phyloP scores from a whole-genome alignment of 1,284 basidiomycete species.

The Trametes versicolor region DNA sequence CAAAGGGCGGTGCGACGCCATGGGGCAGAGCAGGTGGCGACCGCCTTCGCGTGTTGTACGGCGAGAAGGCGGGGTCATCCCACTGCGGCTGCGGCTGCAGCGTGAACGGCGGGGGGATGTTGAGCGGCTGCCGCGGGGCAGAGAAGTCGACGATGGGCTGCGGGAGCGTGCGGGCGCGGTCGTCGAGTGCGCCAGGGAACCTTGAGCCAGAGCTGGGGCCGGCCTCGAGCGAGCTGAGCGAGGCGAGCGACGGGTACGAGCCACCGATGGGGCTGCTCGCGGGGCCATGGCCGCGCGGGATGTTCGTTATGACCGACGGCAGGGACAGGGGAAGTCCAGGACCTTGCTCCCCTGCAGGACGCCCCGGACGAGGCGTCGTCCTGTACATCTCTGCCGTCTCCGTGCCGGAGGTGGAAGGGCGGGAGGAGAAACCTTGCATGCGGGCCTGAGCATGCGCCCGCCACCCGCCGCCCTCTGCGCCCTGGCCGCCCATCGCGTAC shows the following conservation, averaged over 20 bases:
- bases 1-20: constrained; percentile 19
- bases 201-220: constrained; percentile 16
- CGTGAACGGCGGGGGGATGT: constrained; percentile 68
- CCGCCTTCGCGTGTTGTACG: constrained; percentile 39
- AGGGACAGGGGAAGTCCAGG: constrained; percentile 29
- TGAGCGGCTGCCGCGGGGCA: constrained; percentile 55
- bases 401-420: constrained; percentile 38
- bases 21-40: constrained; percentile 30
- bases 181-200: constrained; percentile 22
- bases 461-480: constrained; percentile 28
- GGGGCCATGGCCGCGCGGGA: constrained; percentile 21
- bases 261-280: constrained; percentile 27
- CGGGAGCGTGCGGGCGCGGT: constrained; percentile 26
- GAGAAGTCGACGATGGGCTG: constrained; percentile 46
- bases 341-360: constrained; percentile 29
- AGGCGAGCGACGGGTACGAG: constrained; percentile 32
- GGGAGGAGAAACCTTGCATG: constrained; percentile 30
- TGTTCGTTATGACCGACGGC: constrained; percentile 30
- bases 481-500: constrained; percentile 13
- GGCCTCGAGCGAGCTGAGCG: constrained; percentile 32
- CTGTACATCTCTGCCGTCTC: constrained; percentile 35
- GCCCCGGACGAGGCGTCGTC: constrained; percentile 30
- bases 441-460: constrained; percentile 13
- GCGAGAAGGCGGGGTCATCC: constrained; percentile 53
- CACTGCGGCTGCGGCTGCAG: constrained; percentile 73